Conservation (phyloP, 2,329 filamentous ascomycete genomes). For the Alternaria brassicicola region DNA sequence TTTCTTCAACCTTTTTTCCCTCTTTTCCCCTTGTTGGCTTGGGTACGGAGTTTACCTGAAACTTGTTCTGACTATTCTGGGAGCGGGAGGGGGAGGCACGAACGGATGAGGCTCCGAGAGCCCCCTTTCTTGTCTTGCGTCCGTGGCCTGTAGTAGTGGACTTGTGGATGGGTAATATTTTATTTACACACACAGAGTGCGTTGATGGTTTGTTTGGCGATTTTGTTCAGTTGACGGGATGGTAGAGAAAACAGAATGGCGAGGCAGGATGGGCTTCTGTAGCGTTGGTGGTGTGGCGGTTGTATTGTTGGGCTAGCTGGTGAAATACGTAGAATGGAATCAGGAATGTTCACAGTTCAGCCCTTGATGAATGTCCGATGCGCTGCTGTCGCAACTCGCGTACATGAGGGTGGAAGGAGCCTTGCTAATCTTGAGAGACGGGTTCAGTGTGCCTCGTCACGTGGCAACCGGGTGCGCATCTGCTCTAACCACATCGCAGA, state of each 20-base stretch:
- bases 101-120: not conserved
- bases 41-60: not conserved
- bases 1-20: not conserved
- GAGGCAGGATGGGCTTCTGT: not conserved
- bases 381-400: not conserved
- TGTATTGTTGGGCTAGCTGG: constrained; percentile 11
- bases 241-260: not conserved
- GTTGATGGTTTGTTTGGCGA: not conserved
- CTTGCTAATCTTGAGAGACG: not conserved
- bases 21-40: not conserved
- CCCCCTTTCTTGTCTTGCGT: not conserved
- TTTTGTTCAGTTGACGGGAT: not conserved
- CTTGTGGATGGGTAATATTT: not conserved
- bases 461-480: not conserved
- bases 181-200: not conserved
- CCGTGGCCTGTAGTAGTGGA: not conserved
- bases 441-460: not conserved
- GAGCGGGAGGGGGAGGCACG: not conserved
- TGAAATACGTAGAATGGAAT: constrained; percentile 35
- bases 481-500: not conserved
- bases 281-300: not conserved
- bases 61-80: not conserved
- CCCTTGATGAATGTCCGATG: not conserved
- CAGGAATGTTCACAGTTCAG: constrained; percentile 6
- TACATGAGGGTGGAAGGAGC: not conserved